These are phyloP conservation scores for Raffaelea deltoideospora DNA, from an alignment of 2,329 filamentous ascomycete species.

Conservation along the genomic window DNA sequence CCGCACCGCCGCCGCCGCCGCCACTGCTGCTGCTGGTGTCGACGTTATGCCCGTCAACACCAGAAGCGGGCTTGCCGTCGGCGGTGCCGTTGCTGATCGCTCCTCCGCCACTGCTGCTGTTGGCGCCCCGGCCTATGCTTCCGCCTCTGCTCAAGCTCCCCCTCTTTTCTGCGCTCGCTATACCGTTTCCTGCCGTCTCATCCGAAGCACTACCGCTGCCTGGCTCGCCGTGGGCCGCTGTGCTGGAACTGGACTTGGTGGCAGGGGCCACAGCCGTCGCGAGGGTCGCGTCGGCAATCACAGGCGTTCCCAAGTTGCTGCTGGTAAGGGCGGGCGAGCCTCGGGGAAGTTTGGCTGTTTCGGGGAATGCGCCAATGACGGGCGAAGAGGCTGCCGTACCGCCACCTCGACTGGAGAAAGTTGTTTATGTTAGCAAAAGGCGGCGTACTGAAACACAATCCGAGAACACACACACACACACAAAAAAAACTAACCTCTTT, in stretches of 20 bases:
- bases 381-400: slow-evolving; percentile 64
- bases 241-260: too few relatives aligned
- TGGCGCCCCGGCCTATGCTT: too few relatives aligned
- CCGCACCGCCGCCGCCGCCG: too few relatives aligned
- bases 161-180: too few relatives aligned
- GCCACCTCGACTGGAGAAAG: slow-evolving; percentile 10
- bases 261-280: too few relatives aligned
- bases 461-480: background rate
- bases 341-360: slow-evolving; percentile 34
- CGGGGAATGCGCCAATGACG: slow-evolving; percentile 52
- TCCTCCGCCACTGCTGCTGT: background rate
- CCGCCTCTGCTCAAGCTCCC: too few relatives aligned
- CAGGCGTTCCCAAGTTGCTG: background rate
- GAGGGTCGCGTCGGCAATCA: background rate
- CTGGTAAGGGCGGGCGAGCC: slow-evolving; percentile 45
- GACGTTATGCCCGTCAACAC: background rate
- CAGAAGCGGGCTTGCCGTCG: background rate
- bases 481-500: slow-evolving; percentile 48
- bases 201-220: too few relatives aligned
- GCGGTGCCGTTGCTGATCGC: background rate
- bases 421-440: too few relatives aligned
- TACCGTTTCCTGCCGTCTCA: too few relatives aligned
- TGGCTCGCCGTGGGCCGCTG: too few relatives aligned
- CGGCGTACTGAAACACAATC: too few relatives aligned
- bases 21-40: background rate